Conservation (phyloP, 2,329 filamentous ascomycete genomes). For the Diaporthe caulivora region DNA sequence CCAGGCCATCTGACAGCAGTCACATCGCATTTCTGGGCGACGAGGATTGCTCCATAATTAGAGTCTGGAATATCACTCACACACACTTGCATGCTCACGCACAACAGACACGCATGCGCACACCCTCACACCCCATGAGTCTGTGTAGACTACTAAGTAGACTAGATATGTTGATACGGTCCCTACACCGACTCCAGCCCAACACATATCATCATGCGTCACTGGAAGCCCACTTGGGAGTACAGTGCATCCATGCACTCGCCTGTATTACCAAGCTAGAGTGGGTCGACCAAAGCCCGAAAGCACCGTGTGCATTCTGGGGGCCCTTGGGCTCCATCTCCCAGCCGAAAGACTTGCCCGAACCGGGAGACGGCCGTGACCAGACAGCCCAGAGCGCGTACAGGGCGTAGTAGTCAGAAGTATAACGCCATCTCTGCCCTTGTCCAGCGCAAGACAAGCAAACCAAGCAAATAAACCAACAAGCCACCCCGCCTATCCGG, state of each 20-base stretch:
- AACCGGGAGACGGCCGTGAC: neutral
- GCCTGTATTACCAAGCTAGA: conserved; percentile 14
- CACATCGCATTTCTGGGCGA: conserved; percentile 6
- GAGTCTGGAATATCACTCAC: conserved; percentile 22
- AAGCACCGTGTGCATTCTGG: neutral
- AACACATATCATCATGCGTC: neutral
- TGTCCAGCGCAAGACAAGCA: too few relatives aligned
- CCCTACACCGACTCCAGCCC: conserved; percentile 13
- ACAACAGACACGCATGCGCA: too few relatives aligned
- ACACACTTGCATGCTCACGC: neutral
- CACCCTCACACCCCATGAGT: too few relatives aligned
- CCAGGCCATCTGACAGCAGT: conserved; percentile 11
- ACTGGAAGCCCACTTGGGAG: conserved; percentile 14
- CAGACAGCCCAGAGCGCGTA: too few relatives aligned
- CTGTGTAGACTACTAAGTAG: too few relatives aligned
- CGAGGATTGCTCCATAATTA: conserved; percentile 15
- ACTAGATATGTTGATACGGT: too few relatives aligned
- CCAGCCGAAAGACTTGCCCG: neutral
- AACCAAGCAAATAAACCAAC: neutral
- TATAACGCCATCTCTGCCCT: neutral
- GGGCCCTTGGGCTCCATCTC: neutral
- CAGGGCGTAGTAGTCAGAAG: neutral
- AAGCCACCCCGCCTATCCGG: neutral
- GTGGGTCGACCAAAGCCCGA: conserved; percentile 10
- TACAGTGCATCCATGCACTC: conserved; percentile 3